Evolutionary conservation across 345 rosid species (phyloP), one percentile per base, ranked within the genome.

Genomic region (Lepidium africanum): DNA sequence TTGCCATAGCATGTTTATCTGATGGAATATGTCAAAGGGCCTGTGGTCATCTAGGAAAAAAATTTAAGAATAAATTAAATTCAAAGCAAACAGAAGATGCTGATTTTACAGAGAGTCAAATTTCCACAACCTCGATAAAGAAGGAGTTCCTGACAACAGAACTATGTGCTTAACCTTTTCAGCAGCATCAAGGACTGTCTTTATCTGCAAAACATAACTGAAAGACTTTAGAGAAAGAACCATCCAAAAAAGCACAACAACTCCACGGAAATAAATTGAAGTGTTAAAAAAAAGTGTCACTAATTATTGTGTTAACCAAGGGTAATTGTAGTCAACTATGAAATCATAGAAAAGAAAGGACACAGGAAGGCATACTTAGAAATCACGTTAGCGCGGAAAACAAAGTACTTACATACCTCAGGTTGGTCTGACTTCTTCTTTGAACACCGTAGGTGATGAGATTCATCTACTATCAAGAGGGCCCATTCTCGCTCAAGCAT

Each of bases 11-110:
- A 93, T 83, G 73, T 93, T 83, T 79, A 93, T 88, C 85, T 93
- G 98, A 81, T 85, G 96, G 78, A 88, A 93, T 77, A 93, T 90
- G 88, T 93, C 98, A 57, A 72, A 93, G 41, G 98, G 98, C 89
- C 98, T 93, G 76, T 64, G 69, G 79, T 79, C 87, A 84, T 82
- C 85, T 78, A 83, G 85, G 83, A 54, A 65, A 76, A 36, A 50
- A 39, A 14, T 55, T 19, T 16, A 38, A 21, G 54, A 51, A 50
- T 46, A 65, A 50, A 48, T 35, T 5, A 73, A 51, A 56, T 11
- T 72, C 63, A 23, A 71, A 54, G 49, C 37, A 51, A 46, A 46
- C 33, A 46, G 33, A 68, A 35, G 55, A 59, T 40, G 65, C 59
- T 21, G 38, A 41, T 63, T 40, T 57, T 56, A 56, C 47, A 65